These are phyloP conservation scores for Aurinia saxatilis DNA, from an alignment of 345 rosid genomes.

Conservation along the genomic window DNA sequence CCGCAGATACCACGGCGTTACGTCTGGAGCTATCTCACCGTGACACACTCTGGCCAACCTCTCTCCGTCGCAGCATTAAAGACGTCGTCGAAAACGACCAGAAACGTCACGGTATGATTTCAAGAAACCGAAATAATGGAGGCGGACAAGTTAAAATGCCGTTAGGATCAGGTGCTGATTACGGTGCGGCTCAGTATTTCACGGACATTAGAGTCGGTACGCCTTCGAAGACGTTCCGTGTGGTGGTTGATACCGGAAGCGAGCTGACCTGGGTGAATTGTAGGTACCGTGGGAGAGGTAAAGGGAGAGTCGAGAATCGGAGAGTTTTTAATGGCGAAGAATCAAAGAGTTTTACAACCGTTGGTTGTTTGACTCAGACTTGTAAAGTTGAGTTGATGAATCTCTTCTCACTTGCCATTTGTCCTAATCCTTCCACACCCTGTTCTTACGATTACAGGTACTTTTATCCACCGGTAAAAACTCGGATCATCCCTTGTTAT, in stretches of 20 bases:
- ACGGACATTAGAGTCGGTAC: slow-evolving; percentile 43
- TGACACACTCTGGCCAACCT: neutral
- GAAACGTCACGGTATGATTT: slow-evolving; percentile 29
- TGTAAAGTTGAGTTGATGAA: slow-evolving; percentile 43
- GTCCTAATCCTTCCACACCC: slow-evolving; percentile 43
- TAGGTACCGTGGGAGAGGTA: slow-evolving; percentile 12
- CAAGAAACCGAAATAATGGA: slow-evolving; percentile 1
- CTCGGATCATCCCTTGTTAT: no score
- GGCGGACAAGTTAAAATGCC: slow-evolving; percentile 36
- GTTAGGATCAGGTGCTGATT: slow-evolving; percentile 38
- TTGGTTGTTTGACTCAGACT: slow-evolving; percentile 44
- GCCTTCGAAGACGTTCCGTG: slow-evolving; percentile 43
- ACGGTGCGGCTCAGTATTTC: slow-evolving; percentile 45
- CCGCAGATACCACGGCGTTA: slow-evolving; percentile 7
- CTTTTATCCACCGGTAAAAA: neutral
- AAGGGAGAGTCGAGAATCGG: neutral
- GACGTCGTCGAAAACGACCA: slow-evolving; percentile 36
- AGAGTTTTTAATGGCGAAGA: slow-evolving; percentile 33
- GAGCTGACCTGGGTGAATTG: slow-evolving; percentile 59
- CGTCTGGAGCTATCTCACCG: slow-evolving; percentile 14
- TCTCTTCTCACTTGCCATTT: slow-evolving; percentile 46
- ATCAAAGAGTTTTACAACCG: slow-evolving; percentile 40
- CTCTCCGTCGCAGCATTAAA: slow-evolving; percentile 3
- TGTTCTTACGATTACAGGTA: slow-evolving; percentile 64
- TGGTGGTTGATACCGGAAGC: slow-evolving; percentile 54